Evolutionary conservation across 352 stramenopile species (phyloP), one percentile per base, ranked within the genome.

Genomic region (Pythium utonaiense): DNA sequence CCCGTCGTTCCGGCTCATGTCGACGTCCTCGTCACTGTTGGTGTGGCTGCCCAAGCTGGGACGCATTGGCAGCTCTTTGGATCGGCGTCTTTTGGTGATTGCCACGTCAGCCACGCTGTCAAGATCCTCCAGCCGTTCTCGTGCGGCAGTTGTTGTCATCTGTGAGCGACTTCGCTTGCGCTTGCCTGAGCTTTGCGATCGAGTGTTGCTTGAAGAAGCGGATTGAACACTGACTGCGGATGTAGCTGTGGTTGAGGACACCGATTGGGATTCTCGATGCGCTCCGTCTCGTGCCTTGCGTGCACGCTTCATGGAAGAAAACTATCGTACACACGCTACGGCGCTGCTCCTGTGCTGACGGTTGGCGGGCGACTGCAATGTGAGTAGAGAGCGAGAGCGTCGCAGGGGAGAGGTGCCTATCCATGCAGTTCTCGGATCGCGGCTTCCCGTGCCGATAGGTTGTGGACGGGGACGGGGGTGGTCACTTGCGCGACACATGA

Each of bases 11-110:
- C 56, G 56, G 30, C 17, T 30, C 13, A 40, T 50, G 14, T 56
- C 56, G 21, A 47, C 25, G 47, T 64, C 57, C 31, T 64, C 57
- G 22, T 64, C 57, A 19, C 48, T 57, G 38, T 57, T 44, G 34
- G 31, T 53, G 40, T 47, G 40, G 40, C 40, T 47, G 14, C 27
- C 40, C 27, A 59, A 16, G 25, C 53, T 59, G 8, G 53, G 53
- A 17, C 57, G 48, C 47, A 28, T 14, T 10, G 47, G 57, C 8
- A 25, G 22, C 19, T 47, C 40, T 21, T 25, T 47, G 40, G 40
- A 19, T 10, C 40, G 40, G 24, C 14, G 40, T 47, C 40, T 47
- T 48, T 64, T 64, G 53, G 34, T 13, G 34, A 27, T 30, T 13
- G 54, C 16, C 6, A 19, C 5, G 42, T n/a, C 5, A 6, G 25